phyloP scores from a whole-genome alignment of 805 yeast genomes.

The Candida sithepensis region DNA sequence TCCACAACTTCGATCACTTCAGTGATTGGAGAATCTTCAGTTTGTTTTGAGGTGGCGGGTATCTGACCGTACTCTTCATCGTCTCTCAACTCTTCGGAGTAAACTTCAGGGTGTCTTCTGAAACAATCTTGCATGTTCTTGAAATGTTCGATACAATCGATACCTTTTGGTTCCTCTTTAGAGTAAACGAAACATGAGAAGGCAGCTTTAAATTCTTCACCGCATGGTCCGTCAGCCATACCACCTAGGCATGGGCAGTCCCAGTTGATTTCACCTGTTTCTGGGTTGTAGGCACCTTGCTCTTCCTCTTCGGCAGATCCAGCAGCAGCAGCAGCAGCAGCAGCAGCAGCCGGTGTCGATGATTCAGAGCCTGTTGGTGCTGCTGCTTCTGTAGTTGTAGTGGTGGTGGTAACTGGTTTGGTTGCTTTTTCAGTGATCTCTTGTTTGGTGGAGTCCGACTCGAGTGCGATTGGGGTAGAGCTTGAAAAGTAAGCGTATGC shows the following conservation, averaged over 20 bases:
- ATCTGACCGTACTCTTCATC: conserved; percentile 50
- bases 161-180: conserved; percentile 92
- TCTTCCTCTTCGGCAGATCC: conserved; percentile 37
- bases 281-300: conserved; percentile 85
- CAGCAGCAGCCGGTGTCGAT: conserved; percentile 1
- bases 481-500: conserved; percentile 7
- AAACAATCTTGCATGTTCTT: conserved; percentile 92
- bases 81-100: conserved; percentile 85
- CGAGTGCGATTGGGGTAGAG: conserved; percentile 1
- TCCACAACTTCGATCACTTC: conserved; percentile 17
- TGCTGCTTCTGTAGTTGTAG: conserved; percentile 6
- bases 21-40: conserved; percentile 1
- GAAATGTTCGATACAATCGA: conserved; percentile 90
- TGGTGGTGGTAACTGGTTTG: conserved; percentile 21
- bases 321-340: conserved; percentile 1
- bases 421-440: conserved; percentile 14
- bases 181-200: conserved; percentile 94
- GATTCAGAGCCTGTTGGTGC: no score
- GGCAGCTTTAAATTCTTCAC: conserved; percentile 91
- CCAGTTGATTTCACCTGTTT: conserved; percentile 99
- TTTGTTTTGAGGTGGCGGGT: conserved; percentile 12
- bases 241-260: conserved; percentile 99
- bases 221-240: conserved; percentile 99
- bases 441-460: conserved; percentile 11
- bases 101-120: conserved; percentile 87